phyloP scores from a whole-genome alignment of 1,284 basidiomycete species.

The Malassezia japonica region DNA sequence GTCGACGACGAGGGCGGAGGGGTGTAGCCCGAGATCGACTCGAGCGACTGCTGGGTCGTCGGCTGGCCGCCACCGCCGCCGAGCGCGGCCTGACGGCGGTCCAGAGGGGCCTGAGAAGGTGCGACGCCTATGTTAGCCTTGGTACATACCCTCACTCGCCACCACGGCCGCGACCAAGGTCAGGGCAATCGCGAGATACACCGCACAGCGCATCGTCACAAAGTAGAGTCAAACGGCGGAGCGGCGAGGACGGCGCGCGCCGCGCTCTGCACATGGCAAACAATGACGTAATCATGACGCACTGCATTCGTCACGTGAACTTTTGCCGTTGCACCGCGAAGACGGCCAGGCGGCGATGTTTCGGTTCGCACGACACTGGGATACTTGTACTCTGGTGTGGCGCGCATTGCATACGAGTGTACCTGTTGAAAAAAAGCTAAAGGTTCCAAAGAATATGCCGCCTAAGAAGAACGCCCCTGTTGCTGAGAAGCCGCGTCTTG shows the following conservation, averaged over 20 bases:
- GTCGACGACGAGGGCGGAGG: constrained; percentile 18
- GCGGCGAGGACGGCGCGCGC: neutral
- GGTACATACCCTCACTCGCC: neutral
- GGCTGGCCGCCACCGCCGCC: constrained; percentile 30
- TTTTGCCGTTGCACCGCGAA: neutral
- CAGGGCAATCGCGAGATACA: neutral
- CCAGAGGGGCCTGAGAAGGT: constrained; percentile 9
- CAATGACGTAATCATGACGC: neutral
- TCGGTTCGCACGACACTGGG: constrained; percentile 10
- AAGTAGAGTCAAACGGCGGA: neutral
- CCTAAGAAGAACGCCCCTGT: constrained; percentile 35
- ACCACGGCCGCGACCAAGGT: neutral
- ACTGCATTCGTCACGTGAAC: neutral
- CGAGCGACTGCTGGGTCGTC: constrained; percentile 23
- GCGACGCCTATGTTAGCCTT: neutral
- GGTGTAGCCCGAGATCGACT: constrained; percentile 33
- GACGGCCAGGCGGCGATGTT: constrained; percentile 3
- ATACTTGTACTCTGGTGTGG: neutral
- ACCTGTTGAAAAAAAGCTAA: constrained; percentile 18
- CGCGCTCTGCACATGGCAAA: neutral
- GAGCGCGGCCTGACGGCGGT: constrained; percentile 26
- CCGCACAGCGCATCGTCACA: neutral
- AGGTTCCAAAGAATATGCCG: constrained; percentile 31
- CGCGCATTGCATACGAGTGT: constrained; percentile 14
- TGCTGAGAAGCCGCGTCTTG: constrained; percentile 39